phyloP scores from a whole-genome alignment of 2,329 filamentous ascomycete genomes.

The Phyllosticta ampelicida region DNA sequence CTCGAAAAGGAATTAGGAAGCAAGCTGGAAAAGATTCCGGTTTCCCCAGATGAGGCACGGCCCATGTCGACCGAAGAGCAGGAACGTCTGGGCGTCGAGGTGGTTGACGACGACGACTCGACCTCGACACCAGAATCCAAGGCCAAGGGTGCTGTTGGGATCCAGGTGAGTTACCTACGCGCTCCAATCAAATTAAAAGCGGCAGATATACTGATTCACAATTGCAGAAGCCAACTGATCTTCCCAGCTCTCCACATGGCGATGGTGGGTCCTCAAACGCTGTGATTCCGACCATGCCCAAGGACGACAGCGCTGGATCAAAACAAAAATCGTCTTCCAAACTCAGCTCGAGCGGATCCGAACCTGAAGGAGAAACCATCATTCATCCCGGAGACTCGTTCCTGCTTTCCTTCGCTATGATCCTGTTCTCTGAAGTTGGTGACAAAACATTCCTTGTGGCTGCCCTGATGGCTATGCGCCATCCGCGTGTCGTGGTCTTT shows the following conservation, averaged over 20 bases:
- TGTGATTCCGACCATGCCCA: slow-evolving; percentile 50
- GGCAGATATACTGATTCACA: not conserved
- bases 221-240: slow-evolving; percentile 65
- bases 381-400: slow-evolving; percentile 82
- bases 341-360: slow-evolving; percentile 9
- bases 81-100: slow-evolving; percentile 45
- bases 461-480: slow-evolving; percentile 98
- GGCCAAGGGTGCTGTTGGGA: slow-evolving; percentile 23
- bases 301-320: slow-evolving; percentile 32
- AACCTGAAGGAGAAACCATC: slow-evolving; percentile 42
- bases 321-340: slow-evolving; percentile 36
- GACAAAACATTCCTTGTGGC: slow-evolving; percentile 98
- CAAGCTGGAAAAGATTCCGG: slow-evolving; percentile 63
- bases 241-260: slow-evolving; percentile 69
- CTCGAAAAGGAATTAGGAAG: slow-evolving; percentile 55
- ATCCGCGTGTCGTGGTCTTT: slow-evolving; percentile 86
- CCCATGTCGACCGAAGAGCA: slow-evolving; percentile 73
- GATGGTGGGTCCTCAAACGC: slow-evolving; percentile 47
- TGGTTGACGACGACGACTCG: slow-evolving; percentile 29
- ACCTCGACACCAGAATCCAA: slow-evolving; percentile 24
- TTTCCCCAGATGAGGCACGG: slow-evolving; percentile 74
- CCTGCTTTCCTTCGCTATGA: slow-evolving; percentile 89
- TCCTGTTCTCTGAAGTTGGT: slow-evolving; percentile 89
- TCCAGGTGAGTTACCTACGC: slow-evolving; percentile 44
- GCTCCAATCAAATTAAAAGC: not conserved